A percentile compares a stretch with the other conserved stretches of the same genome.
These are phyloP conservation scores for Bathelium albidoporum DNA, from an alignment of 495 filamentous ascomycete genomes.

Conservation along the genomic window DNA sequence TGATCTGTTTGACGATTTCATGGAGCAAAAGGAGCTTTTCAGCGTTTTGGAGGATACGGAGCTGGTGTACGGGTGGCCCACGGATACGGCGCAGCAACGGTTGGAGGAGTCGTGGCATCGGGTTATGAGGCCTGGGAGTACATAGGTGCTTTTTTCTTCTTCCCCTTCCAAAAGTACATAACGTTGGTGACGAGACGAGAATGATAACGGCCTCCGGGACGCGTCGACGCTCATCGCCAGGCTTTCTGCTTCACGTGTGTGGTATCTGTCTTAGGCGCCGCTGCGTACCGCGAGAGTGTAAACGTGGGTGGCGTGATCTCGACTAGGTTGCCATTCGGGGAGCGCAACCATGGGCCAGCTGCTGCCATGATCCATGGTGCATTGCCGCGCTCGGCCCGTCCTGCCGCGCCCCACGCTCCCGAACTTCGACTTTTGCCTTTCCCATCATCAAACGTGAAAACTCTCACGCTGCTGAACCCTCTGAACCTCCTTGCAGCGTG, in stretches of 20 bases:
- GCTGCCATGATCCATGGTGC: too few relatives aligned
- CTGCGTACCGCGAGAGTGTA: too few relatives aligned
- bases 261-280: not conserved
- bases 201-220: too few relatives aligned
- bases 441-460: too few relatives aligned
- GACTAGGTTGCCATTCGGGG: too few relatives aligned
- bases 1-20: constrained; percentile 22
- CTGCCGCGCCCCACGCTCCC: not conserved
- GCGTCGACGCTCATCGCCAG: not conserved
- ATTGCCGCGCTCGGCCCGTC: too few relatives aligned
- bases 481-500: too few relatives aligned
- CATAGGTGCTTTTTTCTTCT: not conserved
- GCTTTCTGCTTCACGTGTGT: not conserved
- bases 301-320: too few relatives aligned
- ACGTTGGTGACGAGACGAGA: too few relatives aligned
- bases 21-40: constrained; percentile 22
- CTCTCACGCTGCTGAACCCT: too few relatives aligned
- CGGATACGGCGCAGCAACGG: not conserved
- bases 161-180: not conserved
- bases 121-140: not conserved
- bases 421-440: too few relatives aligned
- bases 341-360: too few relatives aligned
- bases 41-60: not conserved
- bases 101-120: not conserved
- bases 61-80: not conserved